phyloP scores from a whole-genome alignment of 1,284 basidiomycete species.

The Papiliotrema nemorosa region DNA sequence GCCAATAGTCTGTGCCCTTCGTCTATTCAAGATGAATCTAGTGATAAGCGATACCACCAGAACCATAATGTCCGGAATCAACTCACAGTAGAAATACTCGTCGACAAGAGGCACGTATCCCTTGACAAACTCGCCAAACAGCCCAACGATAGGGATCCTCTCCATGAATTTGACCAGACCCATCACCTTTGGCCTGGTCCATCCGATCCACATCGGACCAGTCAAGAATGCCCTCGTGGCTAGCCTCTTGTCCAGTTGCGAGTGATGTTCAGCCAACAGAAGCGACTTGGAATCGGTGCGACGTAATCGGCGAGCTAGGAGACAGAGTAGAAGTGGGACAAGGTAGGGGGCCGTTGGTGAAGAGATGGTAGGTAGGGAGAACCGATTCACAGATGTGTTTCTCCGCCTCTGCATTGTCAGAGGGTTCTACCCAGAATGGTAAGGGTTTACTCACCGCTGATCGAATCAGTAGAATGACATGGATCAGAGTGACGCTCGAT shows the following conservation, averaged over 20 bases:
- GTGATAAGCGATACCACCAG: neutral
- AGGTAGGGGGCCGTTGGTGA: constrained; percentile 35
- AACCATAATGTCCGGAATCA: neutral
- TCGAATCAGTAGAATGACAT: constrained; percentile 53
- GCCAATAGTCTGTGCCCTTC: too few species aligned
- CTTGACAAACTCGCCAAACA: constrained; percentile 71
- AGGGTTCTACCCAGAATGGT: neutral
- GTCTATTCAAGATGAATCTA: constrained; percentile 3
- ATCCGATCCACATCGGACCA: constrained; percentile 82
- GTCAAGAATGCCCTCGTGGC: constrained; percentile 76
- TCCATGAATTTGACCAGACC: constrained; percentile 59
- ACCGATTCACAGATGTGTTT: constrained; percentile 12
- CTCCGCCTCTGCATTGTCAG: neutral
- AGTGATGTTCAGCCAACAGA: constrained; percentile 60
- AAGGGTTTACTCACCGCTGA: constrained; percentile 18
- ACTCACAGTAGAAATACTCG: constrained; percentile 91
- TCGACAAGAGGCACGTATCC: constrained; percentile 93
- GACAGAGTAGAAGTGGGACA: constrained; percentile 31
- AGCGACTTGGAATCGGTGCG: constrained; percentile 21
- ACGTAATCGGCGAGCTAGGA: constrained; percentile 31
- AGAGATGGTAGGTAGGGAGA: constrained; percentile 39
- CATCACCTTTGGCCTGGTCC: constrained; percentile 76
- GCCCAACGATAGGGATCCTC: constrained; percentile 65
- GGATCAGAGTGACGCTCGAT: constrained; percentile 53
- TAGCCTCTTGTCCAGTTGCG: constrained; percentile 72